Evolutionary conservation across 2,329 filamentous ascomycete genomes (phyloP), one percentile per base, ranked within the genome.

Genomic region (Fusarium mangiferae): DNA sequence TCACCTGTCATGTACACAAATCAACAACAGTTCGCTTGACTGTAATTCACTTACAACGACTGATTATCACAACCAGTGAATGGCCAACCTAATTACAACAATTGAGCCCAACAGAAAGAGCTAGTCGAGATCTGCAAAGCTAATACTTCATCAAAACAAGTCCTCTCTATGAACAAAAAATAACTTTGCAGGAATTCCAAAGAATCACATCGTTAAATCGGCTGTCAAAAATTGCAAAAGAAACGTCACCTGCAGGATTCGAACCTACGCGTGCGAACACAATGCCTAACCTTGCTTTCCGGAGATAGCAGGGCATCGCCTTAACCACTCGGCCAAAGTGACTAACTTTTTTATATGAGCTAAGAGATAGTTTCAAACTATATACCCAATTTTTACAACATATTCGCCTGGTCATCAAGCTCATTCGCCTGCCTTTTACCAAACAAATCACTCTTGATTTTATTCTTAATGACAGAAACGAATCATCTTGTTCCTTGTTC

Each of bases 211-310:
- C 3, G 17, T 17, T 5, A 4, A n/a, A 14, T 35, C 3, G 4
- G 10, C 11, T 10, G 4, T 1, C 3, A 35, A n/a, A 28, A 10
- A 8, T 1, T n/a, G 20, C 51, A 70, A 70, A 70, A 49, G 4
- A 15, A 58, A 22, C 67, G 67, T 58, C 67, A 70, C 55, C 67
- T 54, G 67, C 67, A 70, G 67, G 67, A 70, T 70, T 70, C 67
- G 67, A 70, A 70, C 67, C 67, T 70, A 70, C 67, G 67, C 67
- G 67, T 70, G 46, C 67, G 67, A 70, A 70, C 46, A 70, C 67
- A 70, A 70, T 70, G 67, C 67, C 67, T 70, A 54, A 26, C n/a
- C 33, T 52, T 66, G 67, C 52, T 70, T 18, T 66, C 66, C n/a
- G 45, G 49, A 66, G 66, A 70, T 70, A 70, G 67, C 67, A 70